phyloP scores from a whole-genome alignment of 495 filamentous ascomycete species.

The Aspergillus bridgeri region DNA sequence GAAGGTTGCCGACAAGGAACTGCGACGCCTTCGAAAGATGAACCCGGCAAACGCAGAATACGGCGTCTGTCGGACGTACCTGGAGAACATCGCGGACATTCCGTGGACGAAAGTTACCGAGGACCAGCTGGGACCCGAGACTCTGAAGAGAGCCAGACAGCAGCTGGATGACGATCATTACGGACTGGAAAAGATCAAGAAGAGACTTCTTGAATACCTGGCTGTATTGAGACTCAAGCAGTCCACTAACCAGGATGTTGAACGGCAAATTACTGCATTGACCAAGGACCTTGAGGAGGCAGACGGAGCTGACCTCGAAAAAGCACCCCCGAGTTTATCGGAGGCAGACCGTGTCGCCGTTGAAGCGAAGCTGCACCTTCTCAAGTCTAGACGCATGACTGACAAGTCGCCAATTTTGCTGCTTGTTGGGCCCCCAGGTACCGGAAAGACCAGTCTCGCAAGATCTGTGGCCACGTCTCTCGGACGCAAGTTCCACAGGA shows the following conservation, averaged over 20 bases:
- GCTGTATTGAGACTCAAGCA: constrained; percentile 95
- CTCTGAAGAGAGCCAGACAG: constrained; percentile 73
- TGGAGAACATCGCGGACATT: constrained; percentile 92
- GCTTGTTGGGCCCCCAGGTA: constrained; percentile 90
- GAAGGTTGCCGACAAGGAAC: constrained; percentile 84
- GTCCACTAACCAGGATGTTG: constrained; percentile 73
- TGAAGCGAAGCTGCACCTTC: constrained; percentile 59
- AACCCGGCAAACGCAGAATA: constrained; percentile 93
- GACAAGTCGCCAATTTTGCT: constrained; percentile 97
- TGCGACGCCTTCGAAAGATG: constrained; percentile 90
- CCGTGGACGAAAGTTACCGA: constrained; percentile 87
- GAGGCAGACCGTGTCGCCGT: constrained; percentile 45
- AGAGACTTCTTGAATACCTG: constrained; percentile 89
- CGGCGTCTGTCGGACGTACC: constrained; percentile 87
- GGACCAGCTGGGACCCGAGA: constrained; percentile 81
- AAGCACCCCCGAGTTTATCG: constrained; percentile 29
- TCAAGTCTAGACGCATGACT: constrained; percentile 72
- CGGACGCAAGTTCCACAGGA: constrained; percentile 93
- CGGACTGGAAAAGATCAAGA: constrained; percentile 96
- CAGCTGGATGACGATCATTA: constrained; percentile 97
- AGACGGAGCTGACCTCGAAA: constrained; percentile 42
- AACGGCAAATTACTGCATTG: constrained; percentile 67
- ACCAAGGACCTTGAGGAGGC: constrained; percentile 54
- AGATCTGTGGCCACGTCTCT: constrained; percentile 88
- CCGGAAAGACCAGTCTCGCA: constrained; percentile 95